phyloP scores from a whole-genome alignment of 768 basidiomycete species.

The Hypholoma fasciculare region DNA sequence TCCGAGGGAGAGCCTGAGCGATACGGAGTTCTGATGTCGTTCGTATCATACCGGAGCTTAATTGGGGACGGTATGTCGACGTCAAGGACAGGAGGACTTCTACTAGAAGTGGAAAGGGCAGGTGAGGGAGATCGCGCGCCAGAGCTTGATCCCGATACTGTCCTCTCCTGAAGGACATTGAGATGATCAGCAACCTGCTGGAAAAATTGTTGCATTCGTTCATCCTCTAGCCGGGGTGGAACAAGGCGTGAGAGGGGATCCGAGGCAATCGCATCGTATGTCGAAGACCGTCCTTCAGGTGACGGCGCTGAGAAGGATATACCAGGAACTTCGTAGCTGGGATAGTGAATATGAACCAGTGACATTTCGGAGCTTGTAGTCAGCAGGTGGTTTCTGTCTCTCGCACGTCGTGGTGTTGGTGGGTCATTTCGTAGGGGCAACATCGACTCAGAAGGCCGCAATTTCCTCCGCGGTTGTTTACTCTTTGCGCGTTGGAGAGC shows the following conservation, averaged over 20 bases:
- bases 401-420: slow-evolving; percentile 63
- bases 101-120: slow-evolving; percentile 1
- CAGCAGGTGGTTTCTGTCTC: slow-evolving; percentile 24
- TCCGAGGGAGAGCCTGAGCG: not conserved
- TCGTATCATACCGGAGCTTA: slow-evolving; percentile 7
- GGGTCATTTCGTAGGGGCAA: slow-evolving; percentile 57
- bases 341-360: slow-evolving; percentile 16
- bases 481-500: slow-evolving; percentile 36
- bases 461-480: slow-evolving; percentile 26
- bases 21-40: not conserved
- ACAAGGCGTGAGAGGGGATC: slow-evolving; percentile 45
- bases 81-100: not conserved
- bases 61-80: slow-evolving; percentile 9
- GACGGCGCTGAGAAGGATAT: slow-evolving; percentile 22
- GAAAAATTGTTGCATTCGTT: slow-evolving; percentile 81
- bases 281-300: slow-evolving; percentile 10
- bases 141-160: slow-evolving; percentile 18
- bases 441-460: slow-evolving; percentile 16
- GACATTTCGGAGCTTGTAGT: slow-evolving; percentile 15
- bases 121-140: not conserved
- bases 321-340: slow-evolving; percentile 11
- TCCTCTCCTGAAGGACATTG: slow-evolving; percentile 63
- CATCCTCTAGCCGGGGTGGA: slow-evolving; percentile 72
- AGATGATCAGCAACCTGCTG: slow-evolving; percentile 83
- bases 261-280: slow-evolving; percentile 7